Evolutionary conservation across 306 rosid species (phyloP).

Genomic region (Trifolium repens): DNA sequence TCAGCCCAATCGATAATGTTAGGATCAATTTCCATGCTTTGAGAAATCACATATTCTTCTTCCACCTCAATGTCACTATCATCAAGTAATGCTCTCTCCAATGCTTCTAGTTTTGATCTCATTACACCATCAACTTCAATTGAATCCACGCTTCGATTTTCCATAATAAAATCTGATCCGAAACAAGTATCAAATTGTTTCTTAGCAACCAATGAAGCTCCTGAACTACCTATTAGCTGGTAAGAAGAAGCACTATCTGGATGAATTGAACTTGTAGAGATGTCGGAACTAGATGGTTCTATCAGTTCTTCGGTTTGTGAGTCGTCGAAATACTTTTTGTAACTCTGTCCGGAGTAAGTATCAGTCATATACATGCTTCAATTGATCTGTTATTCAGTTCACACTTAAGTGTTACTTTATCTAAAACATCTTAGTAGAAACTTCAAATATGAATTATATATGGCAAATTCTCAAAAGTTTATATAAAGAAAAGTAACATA

Average conservation of each 20-base stretch:
- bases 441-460: slow-evolving; percentile 12
- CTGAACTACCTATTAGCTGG: too few relatives aligned
- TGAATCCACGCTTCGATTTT: slow-evolving; percentile 60
- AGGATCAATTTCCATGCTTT: slow-evolving; percentile 82
- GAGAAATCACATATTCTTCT: slow-evolving; percentile 53
- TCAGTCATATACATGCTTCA: slow-evolving; percentile 57
- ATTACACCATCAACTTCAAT: slow-evolving; percentile 56
- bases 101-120: slow-evolving; percentile 81
- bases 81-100: slow-evolving; percentile 84
- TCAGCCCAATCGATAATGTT: slow-evolving; percentile 62
- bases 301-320: slow-evolving; percentile 66
- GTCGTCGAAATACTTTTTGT: slow-evolving; percentile 79
- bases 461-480: slow-evolving; percentile 6
- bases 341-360: slow-evolving; percentile 68
- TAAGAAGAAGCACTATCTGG: slow-evolving; percentile 42
- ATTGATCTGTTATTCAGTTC: background rate
- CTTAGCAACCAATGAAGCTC: slow-evolving; percentile 39
- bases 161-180: slow-evolving; percentile 55
- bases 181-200: background rate
- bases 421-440: background rate
- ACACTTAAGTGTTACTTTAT: background rate
- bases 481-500: background rate
- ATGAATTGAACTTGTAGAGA: slow-evolving; percentile 60
- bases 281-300: slow-evolving; percentile 60
- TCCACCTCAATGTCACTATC: slow-evolving; percentile 67